These are phyloP conservation scores for Beauveria sp. DNA, from an alignment of 2,329 filamentous ascomycete genomes.

Conservation along the genomic window DNA sequence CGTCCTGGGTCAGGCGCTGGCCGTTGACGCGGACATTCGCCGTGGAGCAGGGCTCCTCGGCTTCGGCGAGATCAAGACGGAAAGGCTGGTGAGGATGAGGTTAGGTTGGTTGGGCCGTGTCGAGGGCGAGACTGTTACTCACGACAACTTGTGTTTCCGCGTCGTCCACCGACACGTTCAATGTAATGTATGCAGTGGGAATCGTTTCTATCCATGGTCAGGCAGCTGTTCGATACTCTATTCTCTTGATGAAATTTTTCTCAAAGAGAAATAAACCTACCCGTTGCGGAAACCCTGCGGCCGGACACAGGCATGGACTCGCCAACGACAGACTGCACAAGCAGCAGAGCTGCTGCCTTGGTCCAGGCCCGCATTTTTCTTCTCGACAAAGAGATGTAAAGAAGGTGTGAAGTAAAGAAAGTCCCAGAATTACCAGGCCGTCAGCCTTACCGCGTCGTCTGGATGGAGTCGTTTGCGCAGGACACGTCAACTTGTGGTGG, in stretches of 20 bases:
- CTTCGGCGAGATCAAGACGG: constrained; percentile 37
- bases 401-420: not conserved
- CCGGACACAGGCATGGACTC: not conserved
- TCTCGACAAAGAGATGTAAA: not conserved
- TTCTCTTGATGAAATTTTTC: not conserved
- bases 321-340: constrained; percentile 13
- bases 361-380: constrained; percentile 21
- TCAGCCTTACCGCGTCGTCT: not conserved
- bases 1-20: constrained; percentile 32
- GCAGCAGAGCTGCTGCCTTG: constrained; percentile 21
- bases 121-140: not conserved
- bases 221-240: not conserved
- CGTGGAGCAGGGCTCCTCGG: constrained; percentile 36
- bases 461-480: not conserved
- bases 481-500: not conserved
- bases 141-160: constrained; percentile 18
- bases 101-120: constrained; percentile 7
- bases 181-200: constrained; percentile 18
- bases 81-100: constrained; percentile 23
- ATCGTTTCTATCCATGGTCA: constrained; percentile 12
- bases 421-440: not conserved
- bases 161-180: constrained; percentile 18
- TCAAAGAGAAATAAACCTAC: not conserved
- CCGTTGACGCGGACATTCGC: constrained; percentile 41
- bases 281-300: constrained; percentile 1